A percentile compares a stretch with the other conserved stretches of the same genome.
Evolutionary conservation across 2,329 filamentous ascomycete genomes (phyloP).

Genomic region (Talaromyces sp.): DNA sequence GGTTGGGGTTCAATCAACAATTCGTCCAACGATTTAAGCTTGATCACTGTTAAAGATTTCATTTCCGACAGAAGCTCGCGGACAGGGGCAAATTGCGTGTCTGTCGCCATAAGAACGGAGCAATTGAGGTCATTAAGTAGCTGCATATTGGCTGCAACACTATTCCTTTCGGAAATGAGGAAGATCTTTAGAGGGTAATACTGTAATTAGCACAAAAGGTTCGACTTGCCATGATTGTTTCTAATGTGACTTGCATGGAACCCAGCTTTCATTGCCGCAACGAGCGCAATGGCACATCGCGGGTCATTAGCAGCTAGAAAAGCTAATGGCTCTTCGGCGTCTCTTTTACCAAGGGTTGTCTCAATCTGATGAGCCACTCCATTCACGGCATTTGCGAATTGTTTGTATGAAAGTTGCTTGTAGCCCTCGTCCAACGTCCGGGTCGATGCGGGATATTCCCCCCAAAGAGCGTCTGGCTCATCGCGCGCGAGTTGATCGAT

Average conservation of each 20-base stretch:
- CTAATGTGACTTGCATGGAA: neutral
- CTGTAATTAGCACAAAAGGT: neutral
- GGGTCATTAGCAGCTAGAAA: slow-evolving; percentile 6
- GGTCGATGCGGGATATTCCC: slow-evolving; percentile 1
- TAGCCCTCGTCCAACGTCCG: neutral
- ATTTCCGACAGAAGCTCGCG: neutral
- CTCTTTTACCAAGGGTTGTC: neutral
- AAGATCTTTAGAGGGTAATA: neutral
- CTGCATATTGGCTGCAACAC: slow-evolving; percentile 2
- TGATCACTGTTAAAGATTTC: neutral
- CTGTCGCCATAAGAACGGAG: slow-evolving; percentile 6
- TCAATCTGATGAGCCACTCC: slow-evolving; percentile 5
- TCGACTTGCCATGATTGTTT: neutral
- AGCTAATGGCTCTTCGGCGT: slow-evolving; percentile 2
- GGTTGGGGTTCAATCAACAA: neutral
- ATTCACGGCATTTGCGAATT: slow-evolving; percentile 12
- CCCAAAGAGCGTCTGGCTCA: slow-evolving; percentile 4
- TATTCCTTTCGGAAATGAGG: slow-evolving; percentile 8
- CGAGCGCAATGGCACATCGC: neutral
- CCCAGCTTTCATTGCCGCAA: slow-evolving; percentile 12
- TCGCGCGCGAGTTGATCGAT: slow-evolving; percentile 9
- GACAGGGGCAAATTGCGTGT: neutral
- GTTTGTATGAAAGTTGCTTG: slow-evolving; percentile 1
- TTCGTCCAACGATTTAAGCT: neutral
- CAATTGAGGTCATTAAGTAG: neutral